phyloP scores from a whole-genome alignment of 495 filamentous ascomycete genomes.

The Annulohypoxylon nitens region DNA sequence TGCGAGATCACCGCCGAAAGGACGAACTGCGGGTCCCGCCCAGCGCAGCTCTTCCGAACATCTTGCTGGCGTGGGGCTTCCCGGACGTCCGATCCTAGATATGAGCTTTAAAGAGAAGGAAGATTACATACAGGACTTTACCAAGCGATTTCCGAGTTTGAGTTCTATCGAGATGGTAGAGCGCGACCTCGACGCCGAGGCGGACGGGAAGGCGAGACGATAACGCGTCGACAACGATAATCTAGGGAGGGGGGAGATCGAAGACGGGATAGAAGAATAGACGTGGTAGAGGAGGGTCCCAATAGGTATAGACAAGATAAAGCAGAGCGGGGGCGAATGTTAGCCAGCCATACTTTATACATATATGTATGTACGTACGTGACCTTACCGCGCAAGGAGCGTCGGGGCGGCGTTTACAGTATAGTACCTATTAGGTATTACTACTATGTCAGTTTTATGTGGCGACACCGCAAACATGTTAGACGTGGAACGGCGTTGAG shows the following conservation, averaged over 20 bases:
- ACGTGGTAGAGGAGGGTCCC: background rate
- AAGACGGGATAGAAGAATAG: slow-evolving; percentile 8
- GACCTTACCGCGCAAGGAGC: slow-evolving; percentile 1
- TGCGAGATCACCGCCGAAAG: slow-evolving; percentile 55
- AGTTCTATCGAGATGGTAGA: slow-evolving; percentile 86
- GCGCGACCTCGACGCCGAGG: slow-evolving; percentile 58
- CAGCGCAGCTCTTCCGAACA: slow-evolving; percentile 48
- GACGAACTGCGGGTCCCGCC: slow-evolving; percentile 29
- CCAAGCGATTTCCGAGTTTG: slow-evolving; percentile 84
- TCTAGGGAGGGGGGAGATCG: background rate
- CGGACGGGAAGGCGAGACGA: slow-evolving; percentile 31
- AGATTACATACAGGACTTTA: slow-evolving; percentile 74
- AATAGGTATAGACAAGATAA: background rate
- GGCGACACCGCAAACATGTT: slow-evolving; percentile 16
- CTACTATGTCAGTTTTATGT: slow-evolving; percentile 16
- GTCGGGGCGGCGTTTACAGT: slow-evolving; percentile 9
- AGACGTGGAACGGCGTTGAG: slow-evolving; percentile 44
- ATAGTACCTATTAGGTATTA: background rate
- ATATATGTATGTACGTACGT: slow-evolving; percentile 10
- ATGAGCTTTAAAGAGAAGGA: slow-evolving; percentile 65
- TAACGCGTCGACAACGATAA: background rate
- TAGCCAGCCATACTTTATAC: slow-evolving; percentile 8
- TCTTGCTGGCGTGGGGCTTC: slow-evolving; percentile 57
- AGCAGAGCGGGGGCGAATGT: background rate
- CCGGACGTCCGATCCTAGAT: slow-evolving; percentile 58